Percentiles rank a stretch among this genome's conserved stretches.
These are phyloP conservation scores for Dictyostelium capitatum DNA, from an alignment of 78 protist genomes.

Conservation along the genomic window DNA sequence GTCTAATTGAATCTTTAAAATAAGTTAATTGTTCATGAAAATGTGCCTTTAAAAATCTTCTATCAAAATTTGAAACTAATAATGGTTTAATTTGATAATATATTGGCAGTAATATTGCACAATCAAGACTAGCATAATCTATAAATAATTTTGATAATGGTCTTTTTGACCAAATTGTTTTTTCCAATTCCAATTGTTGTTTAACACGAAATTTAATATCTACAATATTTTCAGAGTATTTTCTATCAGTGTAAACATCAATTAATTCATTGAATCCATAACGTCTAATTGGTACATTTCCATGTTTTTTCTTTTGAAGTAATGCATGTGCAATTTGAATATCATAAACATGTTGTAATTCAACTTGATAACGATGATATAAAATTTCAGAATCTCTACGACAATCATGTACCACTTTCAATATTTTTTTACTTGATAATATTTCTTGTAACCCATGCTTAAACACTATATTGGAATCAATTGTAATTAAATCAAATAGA, in stretches of 20 bases:
- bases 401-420: constrained; percentile 71
- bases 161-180: constrained; percentile 23
- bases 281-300: constrained; percentile 58
- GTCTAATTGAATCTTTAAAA: constrained; percentile 54
- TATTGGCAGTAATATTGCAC: constrained; percentile 24
- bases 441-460: constrained; percentile 48
- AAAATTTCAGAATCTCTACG: constrained; percentile 64
- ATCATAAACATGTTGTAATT: constrained; percentile 34
- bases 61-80: constrained; percentile 26
- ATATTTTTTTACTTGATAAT: not conserved
- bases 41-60: constrained; percentile 15
- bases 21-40: constrained; percentile 61
- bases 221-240: constrained; percentile 7
- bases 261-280: constrained; percentile 57
- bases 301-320: constrained; percentile 30
- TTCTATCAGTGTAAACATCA: constrained; percentile 25
- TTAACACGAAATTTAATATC: constrained; percentile 31
- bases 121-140: constrained; percentile 52
- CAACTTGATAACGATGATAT: constrained; percentile 48
- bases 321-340: constrained; percentile 72
- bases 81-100: constrained; percentile 11
- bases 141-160: constrained; percentile 42
- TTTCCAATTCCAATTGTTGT: not conserved
- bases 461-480: not conserved
- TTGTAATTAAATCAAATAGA: constrained; percentile 25